These are phyloP conservation scores for Aspergillus japonicus DNA, from an alignment of 2,329 filamentous ascomycete genomes.

Conservation along the genomic window DNA sequence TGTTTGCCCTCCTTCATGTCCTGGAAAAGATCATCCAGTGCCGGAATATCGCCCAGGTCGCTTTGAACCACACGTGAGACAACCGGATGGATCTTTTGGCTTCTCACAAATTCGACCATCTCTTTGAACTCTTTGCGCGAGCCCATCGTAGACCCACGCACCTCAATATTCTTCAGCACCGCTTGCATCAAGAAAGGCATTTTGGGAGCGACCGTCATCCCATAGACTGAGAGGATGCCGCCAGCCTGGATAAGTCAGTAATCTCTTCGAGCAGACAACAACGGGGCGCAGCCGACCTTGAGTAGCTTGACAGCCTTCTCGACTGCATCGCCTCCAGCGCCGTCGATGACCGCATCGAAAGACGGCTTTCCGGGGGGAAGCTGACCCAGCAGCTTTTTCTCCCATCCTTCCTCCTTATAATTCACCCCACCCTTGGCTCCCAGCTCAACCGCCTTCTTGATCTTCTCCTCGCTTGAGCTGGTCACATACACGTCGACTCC, in stretches of 20 bases:
- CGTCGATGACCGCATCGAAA: slow-evolving; percentile 83
- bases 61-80: slow-evolving; percentile 68
- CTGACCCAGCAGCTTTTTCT: slow-evolving; percentile 64
- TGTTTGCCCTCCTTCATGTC: slow-evolving; percentile 84
- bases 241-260: slow-evolving; percentile 54
- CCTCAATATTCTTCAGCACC: slow-evolving; percentile 82
- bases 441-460: slow-evolving; percentile 66
- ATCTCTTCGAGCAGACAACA: neutral
- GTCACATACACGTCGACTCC: slow-evolving; percentile 81
- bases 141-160: slow-evolving; percentile 87
- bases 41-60: slow-evolving; percentile 72
- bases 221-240: slow-evolving; percentile 81
- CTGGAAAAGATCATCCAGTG: slow-evolving; percentile 78
- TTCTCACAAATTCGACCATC: slow-evolving; percentile 79
- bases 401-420: slow-evolving; percentile 79
- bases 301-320: slow-evolving; percentile 65
- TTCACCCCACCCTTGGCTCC: slow-evolving; percentile 79
- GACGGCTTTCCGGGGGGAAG: slow-evolving; percentile 65
- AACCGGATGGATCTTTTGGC: slow-evolving; percentile 71
- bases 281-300: slow-evolving; percentile 50
- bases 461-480: slow-evolving; percentile 71
- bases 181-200: slow-evolving; percentile 85
- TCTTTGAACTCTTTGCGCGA: slow-evolving; percentile 85
- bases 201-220: slow-evolving; percentile 83
- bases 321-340: slow-evolving; percentile 84